Evolutionary conservation across 163 green algal species (phyloP).

Genomic region (Coccomyxa subellipsoidea): DNA sequence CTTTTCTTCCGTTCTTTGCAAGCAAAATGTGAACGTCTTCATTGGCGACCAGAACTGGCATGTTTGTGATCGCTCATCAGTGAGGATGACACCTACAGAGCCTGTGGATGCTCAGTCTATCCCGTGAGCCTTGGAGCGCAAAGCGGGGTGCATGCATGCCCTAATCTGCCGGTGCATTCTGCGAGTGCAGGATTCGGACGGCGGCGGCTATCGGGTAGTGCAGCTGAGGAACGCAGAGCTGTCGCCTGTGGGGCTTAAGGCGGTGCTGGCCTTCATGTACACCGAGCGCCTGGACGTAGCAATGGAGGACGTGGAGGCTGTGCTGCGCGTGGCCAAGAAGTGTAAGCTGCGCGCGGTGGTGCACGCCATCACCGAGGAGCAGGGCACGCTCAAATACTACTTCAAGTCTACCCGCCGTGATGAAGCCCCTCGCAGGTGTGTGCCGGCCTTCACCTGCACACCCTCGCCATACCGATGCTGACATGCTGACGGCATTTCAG

Average conservation of each 20-base stretch:
- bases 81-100: too few species aligned
- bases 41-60: too few species aligned
- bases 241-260: constrained; percentile 12
- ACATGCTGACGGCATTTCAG: too few species aligned
- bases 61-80: too few species aligned
- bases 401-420: constrained; percentile 23
- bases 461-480: too few species aligned
- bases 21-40: too few species aligned
- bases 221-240: neutral
- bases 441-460: neutral
- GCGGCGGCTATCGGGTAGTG: neutral
- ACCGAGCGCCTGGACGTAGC: constrained; percentile 31
- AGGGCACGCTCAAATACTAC: constrained; percentile 27
- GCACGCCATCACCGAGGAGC: constrained; percentile 15
- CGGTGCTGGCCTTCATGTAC: constrained; percentile 26
- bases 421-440: constrained; percentile 20
- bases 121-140: too few species aligned
- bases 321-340: neutral
- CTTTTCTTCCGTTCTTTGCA: too few species aligned
- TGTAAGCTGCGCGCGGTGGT: constrained; percentile 9
- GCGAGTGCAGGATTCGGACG: neutral
- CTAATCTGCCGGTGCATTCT: neutral
- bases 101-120: too few species aligned
- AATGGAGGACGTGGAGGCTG: constrained; percentile 16
- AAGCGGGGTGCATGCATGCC: neutral